Conservation (phyloP, 1,284 basidiomycete species). For the Apiotrichum laibachii region DNA sequence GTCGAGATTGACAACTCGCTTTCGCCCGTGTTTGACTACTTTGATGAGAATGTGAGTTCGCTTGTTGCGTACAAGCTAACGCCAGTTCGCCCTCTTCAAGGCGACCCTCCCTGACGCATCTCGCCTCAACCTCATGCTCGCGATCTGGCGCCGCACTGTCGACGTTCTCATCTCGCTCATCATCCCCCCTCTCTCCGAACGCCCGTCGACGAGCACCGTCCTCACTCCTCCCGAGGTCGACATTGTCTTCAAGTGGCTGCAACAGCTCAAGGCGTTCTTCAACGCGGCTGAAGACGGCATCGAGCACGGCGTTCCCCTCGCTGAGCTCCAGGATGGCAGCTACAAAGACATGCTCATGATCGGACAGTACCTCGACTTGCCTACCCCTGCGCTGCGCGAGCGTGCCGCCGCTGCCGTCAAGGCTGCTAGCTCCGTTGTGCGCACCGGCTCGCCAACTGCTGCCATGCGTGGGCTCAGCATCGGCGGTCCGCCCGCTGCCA, state of each 20-base stretch:
- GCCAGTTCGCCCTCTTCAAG: constrained; percentile 47
- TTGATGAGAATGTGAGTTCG: constrained; percentile 46
- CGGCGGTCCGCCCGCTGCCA: neutral
- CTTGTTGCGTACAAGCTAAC: neutral
- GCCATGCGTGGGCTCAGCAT: constrained; percentile 21
- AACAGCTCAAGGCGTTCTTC: constrained; percentile 48
- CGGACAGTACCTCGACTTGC: constrained; percentile 49
- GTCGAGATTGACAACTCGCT: constrained; percentile 43
- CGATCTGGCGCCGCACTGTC: constrained; percentile 43
- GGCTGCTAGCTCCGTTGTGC: constrained; percentile 17
- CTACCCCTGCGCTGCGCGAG: constrained; percentile 41
- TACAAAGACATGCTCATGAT: constrained; percentile 49
- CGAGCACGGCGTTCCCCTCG: constrained; percentile 47
- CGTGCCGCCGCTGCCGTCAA: constrained; percentile 43
- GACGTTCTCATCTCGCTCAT: constrained; percentile 46
- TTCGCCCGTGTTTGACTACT: constrained; percentile 43
- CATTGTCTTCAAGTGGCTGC: constrained; percentile 50
- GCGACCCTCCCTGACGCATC: constrained; percentile 35
- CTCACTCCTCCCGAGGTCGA: constrained; percentile 36
- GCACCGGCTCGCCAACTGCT: constrained; percentile 4
- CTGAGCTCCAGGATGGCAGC: constrained; percentile 33
- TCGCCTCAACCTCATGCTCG: constrained; percentile 33
- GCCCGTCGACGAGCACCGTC: constrained; percentile 22
- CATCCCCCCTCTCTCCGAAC: constrained; percentile 46
- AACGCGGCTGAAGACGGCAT: constrained; percentile 44